Conservation (phyloP, 2,329 filamentous ascomycete species). For the Lachnellula occidentalis region DNA sequence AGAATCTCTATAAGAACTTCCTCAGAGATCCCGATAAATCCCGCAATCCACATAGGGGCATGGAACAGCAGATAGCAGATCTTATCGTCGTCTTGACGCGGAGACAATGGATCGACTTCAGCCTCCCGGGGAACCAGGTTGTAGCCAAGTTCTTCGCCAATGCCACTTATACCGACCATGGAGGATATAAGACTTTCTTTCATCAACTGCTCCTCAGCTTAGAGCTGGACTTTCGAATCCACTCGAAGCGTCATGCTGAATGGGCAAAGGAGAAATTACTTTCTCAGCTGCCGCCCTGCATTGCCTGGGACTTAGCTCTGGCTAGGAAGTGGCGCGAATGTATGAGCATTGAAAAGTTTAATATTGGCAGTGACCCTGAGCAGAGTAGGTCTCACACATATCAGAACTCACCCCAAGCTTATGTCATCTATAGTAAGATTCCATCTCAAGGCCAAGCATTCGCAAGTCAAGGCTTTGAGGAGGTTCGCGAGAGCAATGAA, state of each 20-base stretch:
- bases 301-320: constrained; percentile 69
- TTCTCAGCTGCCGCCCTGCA: constrained; percentile 59
- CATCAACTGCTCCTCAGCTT: constrained; percentile 71
- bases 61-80: constrained; percentile 69
- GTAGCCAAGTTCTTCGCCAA: constrained; percentile 68
- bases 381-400: constrained; percentile 36
- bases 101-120: constrained; percentile 71
- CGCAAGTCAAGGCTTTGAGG: constrained; percentile 63
- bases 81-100: constrained; percentile 63
- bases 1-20: constrained; percentile 60
- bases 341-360: constrained; percentile 59
- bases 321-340: constrained; percentile 68
- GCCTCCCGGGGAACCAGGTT: constrained; percentile 63
- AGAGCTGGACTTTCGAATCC: constrained; percentile 66
- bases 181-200: constrained; percentile 59
- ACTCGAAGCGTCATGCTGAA: constrained; percentile 54
- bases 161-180: constrained; percentile 47
- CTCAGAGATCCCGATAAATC: constrained; percentile 62
- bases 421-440: constrained; percentile 44
- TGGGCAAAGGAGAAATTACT: constrained; percentile 61
- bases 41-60: constrained; percentile 53
- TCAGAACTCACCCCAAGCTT: constrained; percentile 24
- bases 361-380: constrained; percentile 43
- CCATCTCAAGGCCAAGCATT: constrained; percentile 58
- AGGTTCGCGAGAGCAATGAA: constrained; percentile 68